Conservation (phyloP, 371 early-diverging fungal genomes). For the Blakeslea trispora region DNA sequence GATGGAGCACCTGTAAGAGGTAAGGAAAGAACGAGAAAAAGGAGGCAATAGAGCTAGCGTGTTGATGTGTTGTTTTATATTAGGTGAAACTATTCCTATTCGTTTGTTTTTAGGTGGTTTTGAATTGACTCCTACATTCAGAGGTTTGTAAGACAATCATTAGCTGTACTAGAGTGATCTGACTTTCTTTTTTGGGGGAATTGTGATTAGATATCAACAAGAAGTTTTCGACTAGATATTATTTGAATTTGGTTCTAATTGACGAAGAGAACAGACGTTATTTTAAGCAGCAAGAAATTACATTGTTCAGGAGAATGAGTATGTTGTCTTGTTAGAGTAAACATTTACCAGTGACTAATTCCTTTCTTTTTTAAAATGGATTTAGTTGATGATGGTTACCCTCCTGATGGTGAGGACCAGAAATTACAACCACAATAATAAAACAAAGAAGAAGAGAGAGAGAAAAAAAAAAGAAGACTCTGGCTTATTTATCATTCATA, state of each 20-base stretch:
- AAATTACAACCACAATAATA: background rate
- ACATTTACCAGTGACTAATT: background rate
- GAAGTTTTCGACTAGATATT: constrained; percentile 96
- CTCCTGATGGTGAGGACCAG: constrained; percentile 25
- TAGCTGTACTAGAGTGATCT: background rate
- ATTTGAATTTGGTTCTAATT: constrained; percentile 93
- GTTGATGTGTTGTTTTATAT: background rate
- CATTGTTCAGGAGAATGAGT: constrained; percentile 72
- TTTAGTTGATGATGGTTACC: constrained; percentile 31
- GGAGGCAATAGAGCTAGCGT: too few relatives aligned
- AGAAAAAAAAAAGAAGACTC: too few relatives aligned
- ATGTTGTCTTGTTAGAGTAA: constrained; percentile 10
- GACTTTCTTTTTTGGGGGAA: too few relatives aligned
- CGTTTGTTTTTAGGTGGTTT: constrained; percentile 95
- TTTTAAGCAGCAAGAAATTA: constrained; percentile 97
- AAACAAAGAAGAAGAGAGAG: too few relatives aligned
- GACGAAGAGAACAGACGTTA: constrained; percentile 98
- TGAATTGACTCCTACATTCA: constrained; percentile 91
- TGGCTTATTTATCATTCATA: too few relatives aligned
- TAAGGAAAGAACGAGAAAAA: constrained; percentile 11
- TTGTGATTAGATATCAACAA: constrained; percentile 90
- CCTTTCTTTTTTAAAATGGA: background rate
- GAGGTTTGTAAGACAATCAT: constrained; percentile 30
- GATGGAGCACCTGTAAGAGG: constrained; percentile 98
- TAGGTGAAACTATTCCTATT: constrained; percentile 96